Evolutionary conservation across 176 grass and related monocot species (phyloP).

Genomic region (Ensete glaucum): DNA sequence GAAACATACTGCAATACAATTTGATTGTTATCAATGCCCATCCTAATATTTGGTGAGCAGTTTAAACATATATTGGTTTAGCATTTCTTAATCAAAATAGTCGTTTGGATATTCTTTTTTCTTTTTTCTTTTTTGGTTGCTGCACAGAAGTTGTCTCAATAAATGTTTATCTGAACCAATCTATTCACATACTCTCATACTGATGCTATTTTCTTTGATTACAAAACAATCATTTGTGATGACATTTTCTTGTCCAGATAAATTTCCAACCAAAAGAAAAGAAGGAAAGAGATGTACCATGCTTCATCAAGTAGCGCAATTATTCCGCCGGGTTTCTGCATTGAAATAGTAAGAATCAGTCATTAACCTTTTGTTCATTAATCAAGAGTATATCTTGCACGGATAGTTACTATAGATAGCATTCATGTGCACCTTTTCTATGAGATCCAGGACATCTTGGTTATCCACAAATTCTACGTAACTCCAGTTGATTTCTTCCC

Average conservation of each 20-base stretch:
- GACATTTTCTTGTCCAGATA: background rate
- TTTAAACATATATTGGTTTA: background rate
- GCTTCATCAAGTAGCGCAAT: conserved; percentile 96
- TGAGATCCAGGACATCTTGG: conserved; percentile 88
- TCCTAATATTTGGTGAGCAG: background rate
- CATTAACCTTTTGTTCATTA: background rate
- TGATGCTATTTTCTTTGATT: background rate
- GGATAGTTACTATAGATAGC: background rate
- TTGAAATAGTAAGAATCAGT: conserved; percentile 25
- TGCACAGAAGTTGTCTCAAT: no score
- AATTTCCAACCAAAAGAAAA: background rate
- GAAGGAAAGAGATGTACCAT: conserved; percentile 43
- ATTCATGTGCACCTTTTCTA: conserved; percentile 58
- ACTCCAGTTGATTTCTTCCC: conserved; percentile 90
- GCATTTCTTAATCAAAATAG: background rate
- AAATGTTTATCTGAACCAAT: no score
- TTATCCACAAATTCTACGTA: conserved; percentile 99
- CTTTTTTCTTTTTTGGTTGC: no score
- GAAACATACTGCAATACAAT: conserved; percentile 78
- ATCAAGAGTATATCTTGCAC: background rate
- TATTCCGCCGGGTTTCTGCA: conserved; percentile 98
- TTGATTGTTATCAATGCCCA: background rate
- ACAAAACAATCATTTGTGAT: background rate
- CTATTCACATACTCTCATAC: background rate
- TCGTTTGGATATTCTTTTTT: background rate